Evolutionary conservation across 1,284 basidiomycete genomes (phyloP).

Genomic region (Ustilago bromivora): DNA sequence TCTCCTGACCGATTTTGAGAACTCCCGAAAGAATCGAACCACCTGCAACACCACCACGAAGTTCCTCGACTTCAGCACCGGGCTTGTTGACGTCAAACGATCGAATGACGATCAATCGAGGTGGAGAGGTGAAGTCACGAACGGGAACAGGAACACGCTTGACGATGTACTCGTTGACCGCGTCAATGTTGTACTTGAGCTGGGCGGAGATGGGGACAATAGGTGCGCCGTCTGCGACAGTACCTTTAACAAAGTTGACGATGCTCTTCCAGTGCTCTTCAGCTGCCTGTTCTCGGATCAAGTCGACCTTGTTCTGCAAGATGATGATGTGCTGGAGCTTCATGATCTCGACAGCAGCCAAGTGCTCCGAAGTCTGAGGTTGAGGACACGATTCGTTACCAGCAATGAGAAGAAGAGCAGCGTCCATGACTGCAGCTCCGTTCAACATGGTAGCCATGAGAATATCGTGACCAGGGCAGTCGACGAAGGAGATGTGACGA

Average conservation of each 20-base stretch:
- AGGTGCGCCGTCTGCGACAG: slow-evolving; percentile 94
- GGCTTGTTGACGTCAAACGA: slow-evolving; percentile 99
- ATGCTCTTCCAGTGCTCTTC: slow-evolving; percentile 69
- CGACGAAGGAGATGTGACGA: slow-evolving; percentile 87
- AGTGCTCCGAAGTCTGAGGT: slow-evolving; percentile 97
- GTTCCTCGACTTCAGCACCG: slow-evolving; percentile 93
- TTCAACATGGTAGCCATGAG: slow-evolving; percentile 99
- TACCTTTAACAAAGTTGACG: slow-evolving; percentile 73
- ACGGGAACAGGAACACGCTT: slow-evolving; percentile 93
- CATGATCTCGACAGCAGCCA: slow-evolving; percentile 99
- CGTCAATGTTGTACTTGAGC: slow-evolving; percentile 98
- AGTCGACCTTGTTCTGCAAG: slow-evolving; percentile 76
- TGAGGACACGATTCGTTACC: slow-evolving; percentile 99
- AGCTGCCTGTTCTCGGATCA: slow-evolving; percentile 67
- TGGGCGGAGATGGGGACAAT: slow-evolving; percentile 99
- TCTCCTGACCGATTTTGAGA: slow-evolving; percentile 88
- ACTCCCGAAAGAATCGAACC: slow-evolving; percentile 95
- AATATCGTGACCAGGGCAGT: slow-evolving; percentile 74
- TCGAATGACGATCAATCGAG: slow-evolving; percentile 95
- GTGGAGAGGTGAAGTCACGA: slow-evolving; percentile 90
- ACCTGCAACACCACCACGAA: slow-evolving; percentile 98
- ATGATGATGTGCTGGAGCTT: slow-evolving; percentile 98
- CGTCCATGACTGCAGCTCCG: slow-evolving; percentile 99
- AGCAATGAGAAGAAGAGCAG: slow-evolving; percentile 91
- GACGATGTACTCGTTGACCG: slow-evolving; percentile 99